These are phyloP conservation scores for Mortierella claussenii DNA, from an alignment of 192 early-diverging fungal species.

Conservation along the genomic window DNA sequence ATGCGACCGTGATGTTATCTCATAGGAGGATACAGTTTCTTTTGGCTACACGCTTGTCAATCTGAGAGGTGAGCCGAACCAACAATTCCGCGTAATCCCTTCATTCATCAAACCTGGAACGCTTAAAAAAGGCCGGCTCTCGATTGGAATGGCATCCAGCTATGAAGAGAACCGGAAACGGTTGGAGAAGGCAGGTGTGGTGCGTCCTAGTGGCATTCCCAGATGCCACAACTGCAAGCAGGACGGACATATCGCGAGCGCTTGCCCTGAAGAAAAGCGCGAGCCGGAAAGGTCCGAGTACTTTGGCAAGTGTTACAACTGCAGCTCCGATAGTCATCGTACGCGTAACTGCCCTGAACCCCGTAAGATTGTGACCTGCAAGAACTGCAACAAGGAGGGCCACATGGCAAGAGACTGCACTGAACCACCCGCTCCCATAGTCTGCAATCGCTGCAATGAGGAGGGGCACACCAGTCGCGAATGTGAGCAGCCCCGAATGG, in stretches of 20 bases:
- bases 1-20: neutral
- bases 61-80: slow-evolving; percentile 20
- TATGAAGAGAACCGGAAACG: slow-evolving; percentile 36
- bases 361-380: slow-evolving; percentile 53
- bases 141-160: slow-evolving; percentile 27
- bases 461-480: slow-evolving; percentile 33
- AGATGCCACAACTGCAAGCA: slow-evolving; percentile 62
- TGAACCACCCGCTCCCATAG: slow-evolving; percentile 18
- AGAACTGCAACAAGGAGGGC: slow-evolving; percentile 60
- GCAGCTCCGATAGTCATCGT: slow-evolving; percentile 56
- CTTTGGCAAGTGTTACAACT: slow-evolving; percentile 59
- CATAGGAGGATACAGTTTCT: slow-evolving; percentile 21
- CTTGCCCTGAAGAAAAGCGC: slow-evolving; percentile 50
- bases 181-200: slow-evolving; percentile 18
- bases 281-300: slow-evolving; percentile 28
- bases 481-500: slow-evolving; percentile 47
- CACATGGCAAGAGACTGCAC: slow-evolving; percentile 62
- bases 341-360: slow-evolving; percentile 60
- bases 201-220: slow-evolving; percentile 40
- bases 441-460: slow-evolving; percentile 21
- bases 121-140: slow-evolving; percentile 34
- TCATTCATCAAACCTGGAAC: slow-evolving; percentile 42
- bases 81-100: slow-evolving; percentile 30
- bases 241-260: slow-evolving; percentile 57
- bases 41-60: slow-evolving; percentile 52